Evolutionary conservation across 331 rosid genomes (phyloP), one percentile per base, ranked within the genome.

Genomic region (Stylosanthes scabra): DNA sequence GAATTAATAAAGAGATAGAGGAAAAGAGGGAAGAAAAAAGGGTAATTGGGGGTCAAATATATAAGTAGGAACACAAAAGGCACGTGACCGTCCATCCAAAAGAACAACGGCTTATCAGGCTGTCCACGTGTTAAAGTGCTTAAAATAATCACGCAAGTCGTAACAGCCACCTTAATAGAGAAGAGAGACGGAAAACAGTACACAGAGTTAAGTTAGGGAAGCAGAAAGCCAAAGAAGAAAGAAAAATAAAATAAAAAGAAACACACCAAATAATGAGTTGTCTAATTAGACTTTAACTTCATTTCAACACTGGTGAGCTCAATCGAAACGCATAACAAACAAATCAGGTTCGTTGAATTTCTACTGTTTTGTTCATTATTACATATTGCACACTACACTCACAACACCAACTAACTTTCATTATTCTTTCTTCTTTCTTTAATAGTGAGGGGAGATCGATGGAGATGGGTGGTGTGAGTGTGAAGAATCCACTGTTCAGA

Each of bases 1-100:
- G 29, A 46, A 46, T 46, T 46, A 46, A 46, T 6, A 41, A 41
- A 46, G 51, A 12, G 12, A 3, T 9, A 1, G 11, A 5, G 51
- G 51, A 5, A 5, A 5, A 5, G 37, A 5, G 37, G 4, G 0
- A 5, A 5, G 37, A 5, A 5, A 31, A 31, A 31, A 2, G 37
- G 37, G 51, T n/a, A 46, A 11, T 46, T 10, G 10, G 2, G n/a
- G 51, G 51, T 46, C 46, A 20, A 54, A 47, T 11, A 11, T 7
- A n/a, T 34, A 16, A 71, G 25, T 20, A 20, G 13, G 55, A 61
- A 56, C 89, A 78, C 84, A 68, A 82, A 77, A 28, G 72, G 61
- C 82, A 83, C 80, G 82, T 86, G 82, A 88, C 66, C 82, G 72
- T 68, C 84, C 81, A 77, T 80, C 75, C n/a, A 65, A 42, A 68